Conservation (phyloP, 2,329 filamentous ascomycete species). For the Botrytis porri region DNA sequence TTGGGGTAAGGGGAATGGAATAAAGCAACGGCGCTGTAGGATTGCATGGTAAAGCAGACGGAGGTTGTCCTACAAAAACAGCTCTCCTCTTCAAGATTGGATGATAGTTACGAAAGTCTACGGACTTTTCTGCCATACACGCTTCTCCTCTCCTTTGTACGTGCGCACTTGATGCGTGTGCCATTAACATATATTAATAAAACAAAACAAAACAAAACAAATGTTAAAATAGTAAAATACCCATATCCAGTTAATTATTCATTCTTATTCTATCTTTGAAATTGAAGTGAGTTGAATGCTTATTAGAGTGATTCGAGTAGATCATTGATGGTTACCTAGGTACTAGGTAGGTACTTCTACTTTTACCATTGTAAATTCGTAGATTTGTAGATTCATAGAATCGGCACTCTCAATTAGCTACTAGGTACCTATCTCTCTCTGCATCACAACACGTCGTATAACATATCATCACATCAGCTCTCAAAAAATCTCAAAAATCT, state of each 20-base stretch:
- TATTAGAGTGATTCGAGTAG: background rate
- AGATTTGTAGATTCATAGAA: background rate
- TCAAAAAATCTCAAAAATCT: too few relatives aligned
- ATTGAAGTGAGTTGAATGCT: background rate
- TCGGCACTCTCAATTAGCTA: background rate
- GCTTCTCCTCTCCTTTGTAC: slow-evolving; percentile 6
- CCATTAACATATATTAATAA: background rate
- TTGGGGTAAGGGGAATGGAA: background rate
- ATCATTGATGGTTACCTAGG: background rate
- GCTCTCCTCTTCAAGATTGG: slow-evolving; percentile 1
- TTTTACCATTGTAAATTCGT: background rate
- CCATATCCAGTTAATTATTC: background rate
- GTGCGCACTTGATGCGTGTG: background rate
- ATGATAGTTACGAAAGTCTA: background rate
- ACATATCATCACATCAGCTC: background rate
- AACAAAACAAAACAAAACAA: background rate
- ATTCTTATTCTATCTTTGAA: background rate
- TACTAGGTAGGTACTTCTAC: background rate
- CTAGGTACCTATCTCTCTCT: background rate
- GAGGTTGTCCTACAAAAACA: background rate
- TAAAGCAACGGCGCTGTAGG: too few relatives aligned
- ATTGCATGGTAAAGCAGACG: background rate
- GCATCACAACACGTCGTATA: background rate
- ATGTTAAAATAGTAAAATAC: slow-evolving; percentile 2
- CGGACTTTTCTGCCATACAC: background rate